Evolutionary conservation across 257 asterid genomes (phyloP), one percentile per base, ranked within the genome.

Genomic region (Solanum etuberosum): DNA sequence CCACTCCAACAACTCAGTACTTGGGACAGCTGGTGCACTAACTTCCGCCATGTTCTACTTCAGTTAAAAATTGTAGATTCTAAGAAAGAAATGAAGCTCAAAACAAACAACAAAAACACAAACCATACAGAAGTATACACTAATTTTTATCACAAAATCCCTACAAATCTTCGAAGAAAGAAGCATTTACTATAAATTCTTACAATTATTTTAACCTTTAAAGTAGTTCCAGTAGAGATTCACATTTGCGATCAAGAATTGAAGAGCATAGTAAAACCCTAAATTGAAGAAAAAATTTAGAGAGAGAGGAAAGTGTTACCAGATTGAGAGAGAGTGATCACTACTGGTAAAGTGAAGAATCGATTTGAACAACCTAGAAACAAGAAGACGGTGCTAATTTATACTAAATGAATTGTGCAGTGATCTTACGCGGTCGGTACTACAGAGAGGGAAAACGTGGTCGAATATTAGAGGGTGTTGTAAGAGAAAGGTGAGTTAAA

Each of bases 1-100:
- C 98, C 98, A 97, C 90, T 93, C 99, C 92, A 96, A 87, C 74
- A 95, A 88, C 93, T 94, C 99, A 46, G 76, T 88, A 81, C 93
- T 95, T 32, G 95, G 94, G 43, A 88, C 95, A 87, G 81, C 92
- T 16, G 92, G 76, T 63, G 90, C 89, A 88, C 90, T 90, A 83
- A 90, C 91, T 77, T 92, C 98, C 40, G 99, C 98, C 99, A 97
- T 97, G 37, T 84, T 51, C 85, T 48, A 46, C 27, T 42, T 43
- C 63, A 15, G 46, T 46, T 23, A 46, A 18, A 57, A 46, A 46
- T 29, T 5, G 35, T 10, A 43, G 27, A 27, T 43, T 5, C 16
- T 78, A n/a, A 15, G 29, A 72, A 18, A 34, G n/a, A 70, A 74
- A 76, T 7, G 59, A 78, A 78, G 13, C 84, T 42, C 84, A 78